A percentile compares a stretch with the other conserved stretches of the same genome.
phyloP scores from a whole-genome alignment of 2,329 filamentous ascomycete species.

The Alternaria ethzedia region DNA sequence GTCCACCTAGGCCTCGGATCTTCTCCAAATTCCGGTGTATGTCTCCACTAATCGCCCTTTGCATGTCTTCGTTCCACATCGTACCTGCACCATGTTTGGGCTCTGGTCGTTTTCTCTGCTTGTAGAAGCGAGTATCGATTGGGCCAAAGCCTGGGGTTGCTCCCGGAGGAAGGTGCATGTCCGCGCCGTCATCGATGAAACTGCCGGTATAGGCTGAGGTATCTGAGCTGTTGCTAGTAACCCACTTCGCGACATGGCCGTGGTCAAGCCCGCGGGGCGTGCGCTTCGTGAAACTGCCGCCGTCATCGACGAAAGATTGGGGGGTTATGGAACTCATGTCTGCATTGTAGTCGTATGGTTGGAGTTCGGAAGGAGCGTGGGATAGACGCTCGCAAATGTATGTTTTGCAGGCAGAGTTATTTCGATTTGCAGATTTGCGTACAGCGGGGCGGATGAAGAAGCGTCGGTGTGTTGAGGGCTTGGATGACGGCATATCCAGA shows the following conservation, averaged over 20 bases:
- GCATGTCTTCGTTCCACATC: constrained; percentile 27
- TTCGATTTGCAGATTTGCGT: not conserved
- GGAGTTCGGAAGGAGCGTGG: not conserved
- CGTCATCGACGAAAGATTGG: constrained; percentile 35
- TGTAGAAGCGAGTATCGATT: constrained; percentile 23
- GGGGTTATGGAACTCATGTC: constrained; percentile 24
- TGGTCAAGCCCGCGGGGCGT: constrained; percentile 10
- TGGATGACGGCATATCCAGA: constrained; percentile 1
- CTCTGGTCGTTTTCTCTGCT: constrained; percentile 2
- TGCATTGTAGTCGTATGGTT: not conserved
- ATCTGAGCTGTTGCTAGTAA: constrained; percentile 6
- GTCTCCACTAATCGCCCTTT: constrained; percentile 32
- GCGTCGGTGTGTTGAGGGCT: not conserved
- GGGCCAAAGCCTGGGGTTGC: constrained; percentile 21
- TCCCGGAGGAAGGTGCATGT: constrained; percentile 14
- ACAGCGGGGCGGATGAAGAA: constrained; percentile 9
- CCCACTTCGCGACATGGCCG: constrained; percentile 18
- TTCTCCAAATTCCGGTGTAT: constrained; percentile 22
- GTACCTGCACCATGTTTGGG: not conserved
- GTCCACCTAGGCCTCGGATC: constrained; percentile 9
- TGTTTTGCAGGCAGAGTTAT: not conserved
- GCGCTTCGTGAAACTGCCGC: constrained; percentile 21
- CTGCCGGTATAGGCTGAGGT: constrained; percentile 30
- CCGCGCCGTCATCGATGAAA: constrained; percentile 39
- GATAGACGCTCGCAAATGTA: not conserved